Conservation (phyloP, 768 basidiomycete genomes). For the Tricholoma hemisulphureum region DNA sequence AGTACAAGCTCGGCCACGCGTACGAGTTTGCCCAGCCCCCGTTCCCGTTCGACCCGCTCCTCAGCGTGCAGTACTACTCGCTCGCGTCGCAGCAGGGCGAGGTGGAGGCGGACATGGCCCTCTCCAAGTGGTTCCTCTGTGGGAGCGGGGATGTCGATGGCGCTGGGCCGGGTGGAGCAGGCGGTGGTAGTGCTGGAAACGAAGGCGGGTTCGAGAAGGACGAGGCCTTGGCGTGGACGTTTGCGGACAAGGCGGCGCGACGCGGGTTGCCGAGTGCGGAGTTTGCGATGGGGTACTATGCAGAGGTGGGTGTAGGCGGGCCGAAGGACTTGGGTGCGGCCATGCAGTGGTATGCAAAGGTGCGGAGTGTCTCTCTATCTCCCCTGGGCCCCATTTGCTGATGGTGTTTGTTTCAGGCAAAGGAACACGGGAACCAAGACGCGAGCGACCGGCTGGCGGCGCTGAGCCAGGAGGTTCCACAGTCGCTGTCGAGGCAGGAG, state of each 20-base stretch:
- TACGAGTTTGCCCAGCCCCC: slow-evolving; percentile 89
- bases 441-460: slow-evolving; percentile 73
- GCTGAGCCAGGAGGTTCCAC: slow-evolving; percentile 58
- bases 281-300: slow-evolving; percentile 96
- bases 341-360: slow-evolving; percentile 72
- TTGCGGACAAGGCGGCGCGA: slow-evolving; percentile 82
- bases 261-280: slow-evolving; percentile 80
- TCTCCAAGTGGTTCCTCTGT: slow-evolving; percentile 96
- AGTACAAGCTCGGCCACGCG: slow-evolving; percentile 90
- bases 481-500: slow-evolving; percentile 70
- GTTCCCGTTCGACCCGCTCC: slow-evolving; percentile 82
- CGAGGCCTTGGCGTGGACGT: slow-evolving; percentile 79
- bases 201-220: slow-evolving; percentile 78
- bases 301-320: slow-evolving; percentile 88
- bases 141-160: slow-evolving; percentile 48
- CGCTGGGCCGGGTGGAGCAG: too few relatives aligned
- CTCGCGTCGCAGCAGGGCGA: slow-evolving; percentile 84
- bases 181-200: slow-evolving; percentile 11
- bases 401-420: too few relatives aligned
- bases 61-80: slow-evolving; percentile 88
- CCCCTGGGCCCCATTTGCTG: too few relatives aligned
- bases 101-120: slow-evolving; percentile 93
- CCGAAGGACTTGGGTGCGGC: slow-evolving; percentile 61
- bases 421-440: slow-evolving; percentile 76
- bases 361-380: too few relatives aligned